Conservation (phyloP, 768 basidiomycete species). For the Artomyces pyxidatus region DNA sequence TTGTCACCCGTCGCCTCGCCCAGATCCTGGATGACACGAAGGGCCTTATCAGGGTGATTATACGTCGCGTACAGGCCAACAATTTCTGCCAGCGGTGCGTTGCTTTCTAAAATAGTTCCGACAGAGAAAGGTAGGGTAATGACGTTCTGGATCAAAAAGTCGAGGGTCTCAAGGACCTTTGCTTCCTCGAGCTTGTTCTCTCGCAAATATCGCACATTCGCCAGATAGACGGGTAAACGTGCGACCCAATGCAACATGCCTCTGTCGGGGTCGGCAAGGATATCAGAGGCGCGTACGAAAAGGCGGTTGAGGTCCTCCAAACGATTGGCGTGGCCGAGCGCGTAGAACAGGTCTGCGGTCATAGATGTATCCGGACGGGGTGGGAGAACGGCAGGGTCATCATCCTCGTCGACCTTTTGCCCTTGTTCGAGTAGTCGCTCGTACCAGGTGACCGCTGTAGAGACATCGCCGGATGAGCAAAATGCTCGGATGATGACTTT, state of each 20-base stretch:
- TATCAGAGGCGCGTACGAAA: constrained; percentile 32
- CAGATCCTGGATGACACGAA: constrained; percentile 19
- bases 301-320: constrained; percentile 49
- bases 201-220: constrained; percentile 30
- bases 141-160: constrained; percentile 23
- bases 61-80: constrained; percentile 18
- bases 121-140: too few species aligned
- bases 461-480: constrained; percentile 48
- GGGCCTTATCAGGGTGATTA: constrained; percentile 18
- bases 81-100: constrained; percentile 2
- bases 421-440: constrained; percentile 46
- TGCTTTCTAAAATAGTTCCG: constrained; percentile 1
- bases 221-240: constrained; percentile 38
- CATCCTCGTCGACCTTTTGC: constrained; percentile 26
- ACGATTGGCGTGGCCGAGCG: constrained; percentile 40
- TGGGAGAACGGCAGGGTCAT: constrained; percentile 34
- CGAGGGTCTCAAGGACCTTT: constrained; percentile 12
- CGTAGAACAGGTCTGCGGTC: constrained; percentile 55
- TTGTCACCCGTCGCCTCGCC: constrained; percentile 3
- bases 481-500: constrained; percentile 60
- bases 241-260: constrained; percentile 5
- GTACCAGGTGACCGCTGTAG: constrained; percentile 66
- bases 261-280: constrained; percentile 26
- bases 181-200: constrained; percentile 4
- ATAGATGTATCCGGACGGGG: constrained; percentile 44